These are phyloP conservation scores for Talaromyces adpressus DNA, from an alignment of 495 filamentous ascomycete genomes.

Conservation along the genomic window DNA sequence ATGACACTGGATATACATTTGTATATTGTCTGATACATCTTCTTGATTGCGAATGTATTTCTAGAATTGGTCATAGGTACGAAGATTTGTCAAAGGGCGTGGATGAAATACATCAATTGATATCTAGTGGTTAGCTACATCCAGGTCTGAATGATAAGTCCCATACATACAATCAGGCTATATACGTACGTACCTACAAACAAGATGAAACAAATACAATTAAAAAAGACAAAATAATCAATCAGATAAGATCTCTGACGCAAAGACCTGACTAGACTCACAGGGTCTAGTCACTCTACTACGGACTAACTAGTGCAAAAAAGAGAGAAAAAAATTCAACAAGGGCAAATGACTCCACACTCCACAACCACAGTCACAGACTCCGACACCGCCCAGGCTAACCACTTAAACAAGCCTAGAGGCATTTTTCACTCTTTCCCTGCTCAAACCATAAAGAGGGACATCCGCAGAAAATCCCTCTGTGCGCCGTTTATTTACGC, in stretches of 20 bases:
- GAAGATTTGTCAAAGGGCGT: background rate
- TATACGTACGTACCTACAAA: background rate
- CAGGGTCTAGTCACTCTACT: background rate
- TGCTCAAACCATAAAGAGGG: background rate
- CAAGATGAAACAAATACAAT: background rate
- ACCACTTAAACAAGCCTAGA: background rate
- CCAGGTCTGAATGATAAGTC: background rate
- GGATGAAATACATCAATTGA: background rate
- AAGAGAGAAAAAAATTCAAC: background rate
- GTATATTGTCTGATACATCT: no score
- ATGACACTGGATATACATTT: no score
- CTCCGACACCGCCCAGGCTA: conserved; percentile 2
- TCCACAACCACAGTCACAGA: background rate
- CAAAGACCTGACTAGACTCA: background rate
- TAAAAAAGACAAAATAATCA: background rate
- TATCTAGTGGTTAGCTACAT: background rate
- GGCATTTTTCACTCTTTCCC: background rate
- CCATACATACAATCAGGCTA: background rate
- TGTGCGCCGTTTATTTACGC: background rate
- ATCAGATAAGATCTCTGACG: background rate
- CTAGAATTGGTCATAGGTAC: background rate
- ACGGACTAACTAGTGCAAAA: no score
- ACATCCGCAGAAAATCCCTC: conserved; percentile 4
- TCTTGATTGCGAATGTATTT: background rate
- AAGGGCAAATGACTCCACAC: background rate